Conservation (phyloP, 306 rosid species). For the Astragalus membranaceus region DNA sequence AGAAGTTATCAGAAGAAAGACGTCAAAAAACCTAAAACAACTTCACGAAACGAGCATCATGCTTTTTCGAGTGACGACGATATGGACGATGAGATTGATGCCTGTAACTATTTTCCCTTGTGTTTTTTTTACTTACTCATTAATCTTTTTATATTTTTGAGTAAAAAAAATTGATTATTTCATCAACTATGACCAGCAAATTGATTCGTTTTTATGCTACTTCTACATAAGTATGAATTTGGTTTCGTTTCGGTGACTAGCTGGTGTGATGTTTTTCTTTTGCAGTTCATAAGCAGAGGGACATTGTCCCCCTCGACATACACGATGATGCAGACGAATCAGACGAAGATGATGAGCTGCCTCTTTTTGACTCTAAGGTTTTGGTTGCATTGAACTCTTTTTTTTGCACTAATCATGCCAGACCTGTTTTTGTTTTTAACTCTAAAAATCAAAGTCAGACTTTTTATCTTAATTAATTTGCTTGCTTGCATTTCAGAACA, state of each 20-base stretch:
- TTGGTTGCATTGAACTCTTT: neutral
- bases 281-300: constrained; percentile 85
- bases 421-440: neutral
- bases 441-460: neutral
- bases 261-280: neutral
- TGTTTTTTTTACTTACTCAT: neutral
- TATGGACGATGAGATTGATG: constrained; percentile 87
- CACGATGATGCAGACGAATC: constrained; percentile 47
- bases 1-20: constrained; percentile 25
- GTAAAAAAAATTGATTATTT: neutral
- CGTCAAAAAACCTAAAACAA: constrained; percentile 25
- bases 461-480: neutral
- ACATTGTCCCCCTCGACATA: constrained; percentile 55
- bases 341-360: constrained; percentile 61
- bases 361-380: constrained; percentile 66
- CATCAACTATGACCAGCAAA: neutral
- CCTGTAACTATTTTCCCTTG: constrained; percentile 37
- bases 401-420: neutral
- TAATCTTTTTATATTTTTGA: neutral
- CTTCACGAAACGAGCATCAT: constrained; percentile 6
- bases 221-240: neutral
- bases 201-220: neutral
- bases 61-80: constrained; percentile 32
- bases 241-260: neutral
- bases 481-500: neutral